Evolutionary conservation across 768 basidiomycete species (phyloP).

Genomic region (Trametes cingulata): DNA sequence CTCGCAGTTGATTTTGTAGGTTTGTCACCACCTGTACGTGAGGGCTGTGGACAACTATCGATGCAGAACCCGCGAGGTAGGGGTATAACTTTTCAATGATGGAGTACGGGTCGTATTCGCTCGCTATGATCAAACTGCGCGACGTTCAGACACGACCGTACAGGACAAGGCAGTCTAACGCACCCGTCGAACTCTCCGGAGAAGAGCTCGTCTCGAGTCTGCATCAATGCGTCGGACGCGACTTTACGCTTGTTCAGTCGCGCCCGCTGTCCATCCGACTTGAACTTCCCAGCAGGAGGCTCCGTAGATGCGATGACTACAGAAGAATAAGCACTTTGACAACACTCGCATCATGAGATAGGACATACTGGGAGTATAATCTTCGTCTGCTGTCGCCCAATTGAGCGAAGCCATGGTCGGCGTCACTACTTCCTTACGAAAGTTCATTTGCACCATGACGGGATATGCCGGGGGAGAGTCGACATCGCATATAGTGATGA

Average conservation of each 20-base stretch:
- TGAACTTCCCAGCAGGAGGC: slow-evolving; percentile 54
- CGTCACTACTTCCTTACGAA: slow-evolving; percentile 53
- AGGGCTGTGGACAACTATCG: slow-evolving; percentile 85
- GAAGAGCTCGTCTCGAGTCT: slow-evolving; percentile 78
- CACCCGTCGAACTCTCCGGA: slow-evolving; percentile 88
- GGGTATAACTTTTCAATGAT: slow-evolving; percentile 72
- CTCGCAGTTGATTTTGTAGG: slow-evolving; percentile 69
- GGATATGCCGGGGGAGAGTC: slow-evolving; percentile 94
- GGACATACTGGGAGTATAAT: slow-evolving; percentile 63
- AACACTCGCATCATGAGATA: neutral
- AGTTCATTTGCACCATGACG: slow-evolving; percentile 84
- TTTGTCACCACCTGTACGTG: slow-evolving; percentile 81
- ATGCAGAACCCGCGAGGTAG: slow-evolving; percentile 83
- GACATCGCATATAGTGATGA: slow-evolving; percentile 83
- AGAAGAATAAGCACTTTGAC: slow-evolving; percentile 14
- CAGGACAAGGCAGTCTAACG: slow-evolving; percentile 25
- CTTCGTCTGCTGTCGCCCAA: slow-evolving; percentile 86
- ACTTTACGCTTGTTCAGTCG: slow-evolving; percentile 78
- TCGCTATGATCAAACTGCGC: slow-evolving; percentile 72
- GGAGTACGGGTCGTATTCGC: slow-evolving; percentile 82
- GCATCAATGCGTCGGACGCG: slow-evolving; percentile 59
- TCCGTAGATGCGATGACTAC: slow-evolving; percentile 64
- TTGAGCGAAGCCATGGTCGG: slow-evolving; percentile 71
- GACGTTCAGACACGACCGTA: neutral
- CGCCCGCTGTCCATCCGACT: slow-evolving; percentile 70